These are phyloP conservation scores for Penicillium concentricum DNA, from an alignment of 2,329 filamentous ascomycete genomes.

Conservation along the genomic window DNA sequence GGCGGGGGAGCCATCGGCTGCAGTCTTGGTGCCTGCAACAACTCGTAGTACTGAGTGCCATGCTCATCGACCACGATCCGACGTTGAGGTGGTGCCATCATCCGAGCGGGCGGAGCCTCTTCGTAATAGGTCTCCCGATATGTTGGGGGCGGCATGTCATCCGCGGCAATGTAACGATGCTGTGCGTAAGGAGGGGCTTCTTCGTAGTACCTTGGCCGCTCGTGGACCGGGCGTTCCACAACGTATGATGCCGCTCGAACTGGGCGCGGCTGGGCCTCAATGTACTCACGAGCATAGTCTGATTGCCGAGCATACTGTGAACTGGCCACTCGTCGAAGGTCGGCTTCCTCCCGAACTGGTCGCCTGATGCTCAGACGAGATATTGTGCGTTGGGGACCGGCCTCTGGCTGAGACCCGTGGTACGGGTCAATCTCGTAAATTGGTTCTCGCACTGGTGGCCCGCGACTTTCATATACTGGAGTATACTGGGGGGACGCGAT, in stretches of 20 bases:
- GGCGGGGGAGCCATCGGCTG: constrained; percentile 35
- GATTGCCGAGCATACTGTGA: constrained; percentile 46
- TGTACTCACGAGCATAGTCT: constrained; percentile 44
- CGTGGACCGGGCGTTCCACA: constrained; percentile 39
- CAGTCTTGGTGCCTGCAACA: constrained; percentile 42
- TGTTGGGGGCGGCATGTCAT: constrained; percentile 39
- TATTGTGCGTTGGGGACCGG: constrained; percentile 37
- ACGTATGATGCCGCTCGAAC: constrained; percentile 43
- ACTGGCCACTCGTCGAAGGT: constrained; percentile 49
- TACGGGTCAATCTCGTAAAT: constrained; percentile 40
- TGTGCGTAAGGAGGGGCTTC: constrained; percentile 34
- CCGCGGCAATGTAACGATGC: constrained; percentile 35
- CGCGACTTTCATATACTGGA: constrained; percentile 35
- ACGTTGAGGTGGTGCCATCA: constrained; percentile 56
- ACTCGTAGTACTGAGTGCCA: constrained; percentile 74
- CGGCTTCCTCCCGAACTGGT: constrained; percentile 43
- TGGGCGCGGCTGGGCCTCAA: constrained; percentile 43
- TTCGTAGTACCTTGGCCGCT: constrained; percentile 41
- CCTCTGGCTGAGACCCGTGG: constrained; percentile 31
- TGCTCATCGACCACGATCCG: constrained; percentile 79
- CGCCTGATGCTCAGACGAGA: constrained; percentile 41
- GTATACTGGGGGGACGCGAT: constrained; percentile 43
- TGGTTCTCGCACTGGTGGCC: constrained; percentile 28
- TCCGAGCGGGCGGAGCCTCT: constrained; percentile 44
- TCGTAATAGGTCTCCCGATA: constrained; percentile 45